These are phyloP conservation scores for Starmerella bombicola DNA, from an alignment of 805 yeast genomes.

Conservation along the genomic window DNA sequence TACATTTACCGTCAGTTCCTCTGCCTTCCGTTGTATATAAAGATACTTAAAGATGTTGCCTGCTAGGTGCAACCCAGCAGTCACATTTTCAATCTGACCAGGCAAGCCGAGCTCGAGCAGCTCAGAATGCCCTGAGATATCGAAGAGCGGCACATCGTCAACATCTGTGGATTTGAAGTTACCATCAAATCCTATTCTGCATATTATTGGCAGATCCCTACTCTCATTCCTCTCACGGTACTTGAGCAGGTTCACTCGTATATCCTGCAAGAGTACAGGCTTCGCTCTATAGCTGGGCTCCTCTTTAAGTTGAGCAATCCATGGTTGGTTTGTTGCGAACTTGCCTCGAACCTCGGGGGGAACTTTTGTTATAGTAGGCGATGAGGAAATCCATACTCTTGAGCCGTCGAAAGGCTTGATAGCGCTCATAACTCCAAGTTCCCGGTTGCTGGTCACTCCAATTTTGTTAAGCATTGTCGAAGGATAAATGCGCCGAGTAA, in stretches of 20 bases:
- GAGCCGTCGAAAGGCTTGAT: slow-evolving; percentile 3
- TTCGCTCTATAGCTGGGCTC: slow-evolving; percentile 3
- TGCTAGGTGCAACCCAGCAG: slow-evolving; percentile 12
- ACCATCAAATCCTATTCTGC: not conserved
- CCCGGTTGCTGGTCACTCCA: slow-evolving; percentile 20
- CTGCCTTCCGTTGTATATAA: too few relatives aligned
- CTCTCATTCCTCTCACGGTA: not conserved
- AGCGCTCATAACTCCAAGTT: slow-evolving; percentile 13
- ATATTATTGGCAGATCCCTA: not conserved
- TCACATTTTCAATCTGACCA: slow-evolving; percentile 1
- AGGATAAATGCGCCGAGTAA: slow-evolving; percentile 32
- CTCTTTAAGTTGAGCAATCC: not conserved
- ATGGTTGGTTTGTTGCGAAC: not conserved
- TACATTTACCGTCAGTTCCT: too few relatives aligned
- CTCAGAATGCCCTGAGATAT: not conserved
- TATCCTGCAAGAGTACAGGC: slow-evolving; percentile 6
- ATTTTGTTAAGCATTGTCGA: slow-evolving; percentile 31
- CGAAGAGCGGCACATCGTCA: not conserved
- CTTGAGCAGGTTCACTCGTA: not conserved
- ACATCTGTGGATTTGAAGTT: not conserved
- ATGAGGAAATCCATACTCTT: slow-evolving; percentile 10
- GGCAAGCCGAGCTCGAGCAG: slow-evolving; percentile 9
- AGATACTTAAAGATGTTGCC: slow-evolving; percentile 14
- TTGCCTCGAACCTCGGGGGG: slow-evolving; percentile 5
- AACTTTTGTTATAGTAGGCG: not conserved